These are phyloP conservation scores for Mangifera indica DNA, from an alignment of 345 rosid genomes.

Conservation along the genomic window DNA sequence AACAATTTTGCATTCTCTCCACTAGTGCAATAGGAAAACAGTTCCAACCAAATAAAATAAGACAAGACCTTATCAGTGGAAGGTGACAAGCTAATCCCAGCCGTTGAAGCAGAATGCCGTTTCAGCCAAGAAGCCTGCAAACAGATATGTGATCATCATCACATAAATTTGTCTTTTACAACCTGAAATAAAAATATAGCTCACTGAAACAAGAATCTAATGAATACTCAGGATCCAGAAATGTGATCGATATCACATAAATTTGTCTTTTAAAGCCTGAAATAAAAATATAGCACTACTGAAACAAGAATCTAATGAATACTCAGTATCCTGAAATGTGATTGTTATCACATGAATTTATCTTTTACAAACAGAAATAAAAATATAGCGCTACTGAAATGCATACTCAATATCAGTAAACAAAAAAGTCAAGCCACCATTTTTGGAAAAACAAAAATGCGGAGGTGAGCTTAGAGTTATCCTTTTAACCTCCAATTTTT, in stretches of 20 bases:
- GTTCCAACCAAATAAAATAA: conserved; percentile 10
- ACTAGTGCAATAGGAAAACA: background rate
- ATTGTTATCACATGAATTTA: too few species aligned
- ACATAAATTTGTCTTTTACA: conserved; percentile 6
- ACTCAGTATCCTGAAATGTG: too few species aligned
- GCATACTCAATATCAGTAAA: background rate
- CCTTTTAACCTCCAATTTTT: background rate
- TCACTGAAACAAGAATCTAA: too few species aligned
- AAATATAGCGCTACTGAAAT: too few species aligned
- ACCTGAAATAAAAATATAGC: conserved; percentile 4
- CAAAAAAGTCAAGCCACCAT: background rate
- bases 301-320: background rate
- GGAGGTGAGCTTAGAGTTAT: background rate
- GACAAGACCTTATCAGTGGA: conserved; percentile 83
- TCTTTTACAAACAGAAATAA: too few species aligned
- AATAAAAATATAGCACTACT: background rate
- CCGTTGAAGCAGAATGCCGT: conserved; percentile 95
- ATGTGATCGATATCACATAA: too few species aligned
- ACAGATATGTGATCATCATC: conserved; percentile 21
- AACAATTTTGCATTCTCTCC: background rate
- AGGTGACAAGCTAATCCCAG: conserved; percentile 95
- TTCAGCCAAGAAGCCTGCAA: conserved; percentile 86
- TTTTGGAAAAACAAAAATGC: background rate
- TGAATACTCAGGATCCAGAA: too few species aligned
- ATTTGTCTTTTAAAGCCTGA: too few species aligned